phyloP scores from a whole-genome alignment of 2,329 filamentous ascomycete genomes.

The Ceratocystis diversiconidia region DNA sequence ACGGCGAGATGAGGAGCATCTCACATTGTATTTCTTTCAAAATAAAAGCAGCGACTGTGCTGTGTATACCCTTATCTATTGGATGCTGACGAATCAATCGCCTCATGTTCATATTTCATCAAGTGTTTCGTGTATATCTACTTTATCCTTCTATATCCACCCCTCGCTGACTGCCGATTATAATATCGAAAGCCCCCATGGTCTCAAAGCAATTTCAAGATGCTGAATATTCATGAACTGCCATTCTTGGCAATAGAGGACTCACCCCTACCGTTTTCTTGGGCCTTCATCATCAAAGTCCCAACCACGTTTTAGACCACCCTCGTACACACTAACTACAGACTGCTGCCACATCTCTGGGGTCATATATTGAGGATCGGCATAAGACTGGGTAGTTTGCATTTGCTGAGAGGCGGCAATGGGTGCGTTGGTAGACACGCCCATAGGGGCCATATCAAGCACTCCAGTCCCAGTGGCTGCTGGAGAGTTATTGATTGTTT shows the following conservation, averaged over 20 bases:
- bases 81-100: not conserved
- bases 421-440: constrained; percentile 18
- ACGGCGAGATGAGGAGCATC: too few relatives aligned
- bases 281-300: constrained; percentile 34
- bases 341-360: constrained; percentile 62
- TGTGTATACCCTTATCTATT: not conserved
- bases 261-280: constrained; percentile 20
- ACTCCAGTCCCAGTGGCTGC: not conserved
- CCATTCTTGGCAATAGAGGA: not conserved
- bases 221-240: not conserved
- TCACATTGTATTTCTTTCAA: too few relatives aligned
- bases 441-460: constrained; percentile 10
- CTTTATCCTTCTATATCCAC: not conserved
- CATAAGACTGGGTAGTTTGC: constrained; percentile 31
- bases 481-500: constrained; percentile 21
- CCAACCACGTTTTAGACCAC: constrained; percentile 48
- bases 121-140: not conserved
- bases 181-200: not conserved
- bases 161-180: too few relatives aligned
- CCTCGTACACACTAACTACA: constrained; percentile 54
- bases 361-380: constrained; percentile 46
- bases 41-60: too few relatives aligned
- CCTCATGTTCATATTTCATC: not conserved
- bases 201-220: not conserved
- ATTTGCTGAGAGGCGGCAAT: constrained; percentile 26